Evolutionary conservation across 257 asterid species (phyloP), one percentile per base, ranked within the genome.

Genomic region (Nicotiana noctiflora): DNA sequence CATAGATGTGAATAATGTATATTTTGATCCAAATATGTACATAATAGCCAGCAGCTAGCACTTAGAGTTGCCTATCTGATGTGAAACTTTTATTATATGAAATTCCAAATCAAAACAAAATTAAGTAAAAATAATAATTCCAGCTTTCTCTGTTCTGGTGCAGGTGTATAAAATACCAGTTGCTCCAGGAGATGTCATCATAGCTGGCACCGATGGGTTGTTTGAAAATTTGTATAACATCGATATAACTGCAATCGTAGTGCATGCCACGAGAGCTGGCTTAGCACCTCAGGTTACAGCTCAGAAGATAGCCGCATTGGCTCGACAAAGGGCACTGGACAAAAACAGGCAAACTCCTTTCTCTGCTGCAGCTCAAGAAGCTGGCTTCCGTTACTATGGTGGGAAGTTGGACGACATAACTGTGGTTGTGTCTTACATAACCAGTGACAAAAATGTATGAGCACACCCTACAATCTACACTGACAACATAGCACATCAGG

Each of bases 181-280:
- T n/a, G n/a, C n/a, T n/a, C n/a, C n/a, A 2, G 98, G 98, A 80
- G 99, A 94, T 85, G 98, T 94, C 23, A 91, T 94, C 84, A 88
- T 96, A 79, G 97, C 99, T 21, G 98, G 99, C 77, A 94, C 98
- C 11, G 99, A 96, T 86, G 99, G 98, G 56, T 95, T 96, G n/a
- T 96, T 96, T 27, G 99, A 96, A 89, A 96, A 96, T 86, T 86
- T 96, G 83, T 96, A 96, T 76, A 94, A 85, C 91, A 94, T 81
- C 19, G 98, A 96, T 83, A 91, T 96, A 23, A 91, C 92, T 44
- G 91, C 94, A 9, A 86, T 96, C 62, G 98, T 94, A 66, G 99
- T 93, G 76, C 97, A 94, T 78, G 97, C 98, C 15, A 82, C 80
- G 62, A 89, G 98, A 86, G 97, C 98, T 67, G 97, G 98, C 34